These are phyloP conservation scores for Neonothopanus nambi DNA, from an alignment of 1,284 basidiomycete species.

Conservation along the genomic window DNA sequence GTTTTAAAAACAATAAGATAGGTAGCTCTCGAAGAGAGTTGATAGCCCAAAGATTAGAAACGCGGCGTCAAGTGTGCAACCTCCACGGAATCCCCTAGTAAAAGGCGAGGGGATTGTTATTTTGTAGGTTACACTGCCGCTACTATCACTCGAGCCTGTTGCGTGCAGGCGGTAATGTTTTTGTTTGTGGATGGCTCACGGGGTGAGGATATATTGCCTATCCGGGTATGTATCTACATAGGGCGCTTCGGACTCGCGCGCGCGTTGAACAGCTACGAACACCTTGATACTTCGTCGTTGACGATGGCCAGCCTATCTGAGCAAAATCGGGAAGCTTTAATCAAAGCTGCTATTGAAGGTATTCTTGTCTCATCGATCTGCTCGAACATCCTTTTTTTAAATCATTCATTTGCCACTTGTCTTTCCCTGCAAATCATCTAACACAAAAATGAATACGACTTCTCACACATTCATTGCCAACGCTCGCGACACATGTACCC, in stretches of 20 bases:
- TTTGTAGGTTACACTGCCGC: constrained; percentile 14
- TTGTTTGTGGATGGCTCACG: not conserved
- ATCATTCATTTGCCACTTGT: no score
- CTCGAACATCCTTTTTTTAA: no score
- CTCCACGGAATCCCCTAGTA: constrained; percentile 20
- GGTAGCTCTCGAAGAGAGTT: constrained; percentile 5
- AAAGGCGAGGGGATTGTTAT: constrained; percentile 21
- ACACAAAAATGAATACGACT: no score
- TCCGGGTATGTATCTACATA: no score
- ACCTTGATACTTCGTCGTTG: no score
- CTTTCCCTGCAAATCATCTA: no score
- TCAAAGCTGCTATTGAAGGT: constrained; percentile 46
- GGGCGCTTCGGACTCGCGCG: no score
- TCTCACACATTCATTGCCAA: no score
- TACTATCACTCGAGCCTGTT: not conserved
- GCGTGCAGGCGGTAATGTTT: not conserved
- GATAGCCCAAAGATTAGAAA: constrained; percentile 16
- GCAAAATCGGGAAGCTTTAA: constrained; percentile 37
- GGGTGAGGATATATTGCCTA: not conserved
- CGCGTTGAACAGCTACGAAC: no score
- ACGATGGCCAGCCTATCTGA: constrained; percentile 24
- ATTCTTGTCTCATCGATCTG: constrained; percentile 4
- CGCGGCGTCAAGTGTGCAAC: constrained; percentile 10
- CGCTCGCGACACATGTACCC: not conserved
- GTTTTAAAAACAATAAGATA: not conserved